phyloP scores from a whole-genome alignment of 805 yeast species.

The Candida koratica region DNA sequence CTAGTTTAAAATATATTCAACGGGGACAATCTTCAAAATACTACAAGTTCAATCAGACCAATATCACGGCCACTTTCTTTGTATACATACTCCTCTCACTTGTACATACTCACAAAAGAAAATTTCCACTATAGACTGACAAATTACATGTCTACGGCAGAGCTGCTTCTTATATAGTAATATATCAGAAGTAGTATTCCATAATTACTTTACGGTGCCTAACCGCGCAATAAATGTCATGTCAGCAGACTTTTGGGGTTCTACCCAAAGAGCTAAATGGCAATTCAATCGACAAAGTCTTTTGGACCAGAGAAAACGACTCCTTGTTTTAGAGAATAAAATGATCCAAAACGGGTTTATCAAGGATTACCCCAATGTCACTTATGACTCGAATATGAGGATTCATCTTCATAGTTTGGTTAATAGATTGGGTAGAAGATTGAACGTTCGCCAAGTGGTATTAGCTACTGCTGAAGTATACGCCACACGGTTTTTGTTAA shows the following conservation, averaged over 20 bases:
- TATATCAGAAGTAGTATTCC: not conserved
- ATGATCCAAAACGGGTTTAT: slow-evolving; percentile 43
- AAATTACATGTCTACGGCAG: too few relatives aligned
- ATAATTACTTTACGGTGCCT: not conserved
- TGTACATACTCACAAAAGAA: too few relatives aligned
- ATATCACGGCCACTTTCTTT: too few relatives aligned
- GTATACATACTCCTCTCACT: too few relatives aligned
- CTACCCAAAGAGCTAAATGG: slow-evolving; percentile 81
- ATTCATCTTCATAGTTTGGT: slow-evolving; percentile 76
- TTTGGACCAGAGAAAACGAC: slow-evolving; percentile 40
- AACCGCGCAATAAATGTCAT: slow-evolving; percentile 20
- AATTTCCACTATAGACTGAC: too few relatives aligned
- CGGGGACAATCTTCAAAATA: too few relatives aligned
- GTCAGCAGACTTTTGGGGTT: slow-evolving; percentile 88
- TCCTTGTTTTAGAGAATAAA: slow-evolving; percentile 36
- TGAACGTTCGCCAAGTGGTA: slow-evolving; percentile 77
- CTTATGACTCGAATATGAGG: slow-evolving; percentile 59
- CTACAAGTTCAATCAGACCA: too few relatives aligned
- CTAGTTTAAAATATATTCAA: too few relatives aligned
- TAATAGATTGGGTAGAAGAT: slow-evolving; percentile 71
- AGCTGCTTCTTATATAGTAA: too few relatives aligned
- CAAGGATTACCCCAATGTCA: slow-evolving; percentile 42
- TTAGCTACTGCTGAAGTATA: slow-evolving; percentile 87
- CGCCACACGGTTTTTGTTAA: slow-evolving; percentile 68
- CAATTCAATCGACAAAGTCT: slow-evolving; percentile 67